Percentiles rank a stretch among this genome's conserved stretches.
Conservation (phyloP, 805 yeast species). For the Candida suzukii region DNA sequence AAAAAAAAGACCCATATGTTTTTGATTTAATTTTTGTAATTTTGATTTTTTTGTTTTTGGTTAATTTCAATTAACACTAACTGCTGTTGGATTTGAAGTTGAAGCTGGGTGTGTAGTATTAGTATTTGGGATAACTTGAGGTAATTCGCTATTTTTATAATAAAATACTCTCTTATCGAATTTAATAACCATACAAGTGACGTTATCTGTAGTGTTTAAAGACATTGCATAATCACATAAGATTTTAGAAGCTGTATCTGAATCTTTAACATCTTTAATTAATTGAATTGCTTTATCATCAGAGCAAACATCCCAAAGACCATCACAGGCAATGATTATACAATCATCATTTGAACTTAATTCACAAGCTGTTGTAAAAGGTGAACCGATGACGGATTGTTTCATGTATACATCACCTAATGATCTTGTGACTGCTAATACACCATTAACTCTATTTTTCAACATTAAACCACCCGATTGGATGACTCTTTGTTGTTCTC, state of each 20-base stretch:
- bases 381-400: conserved; percentile 79
- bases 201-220: conserved; percentile 79
- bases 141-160: conserved; percentile 3
- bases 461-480: conserved; percentile 80
- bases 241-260: conserved; percentile 58
- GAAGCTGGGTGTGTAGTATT: neutral
- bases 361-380: conserved; percentile 86
- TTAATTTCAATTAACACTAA: too few species aligned
- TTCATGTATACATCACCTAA: conserved; percentile 93
- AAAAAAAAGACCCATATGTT: too few species aligned
- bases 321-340: conserved; percentile 90
- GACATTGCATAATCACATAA: conserved; percentile 71
- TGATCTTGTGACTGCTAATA: conserved; percentile 89
- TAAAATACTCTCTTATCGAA: conserved; percentile 40
- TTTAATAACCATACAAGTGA: conserved; percentile 84
- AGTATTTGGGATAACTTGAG: neutral
- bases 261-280: conserved; percentile 47
- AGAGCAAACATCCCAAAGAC: conserved; percentile 89
- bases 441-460: conserved; percentile 91
- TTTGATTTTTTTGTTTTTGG: too few species aligned
- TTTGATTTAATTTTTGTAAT: too few species aligned
- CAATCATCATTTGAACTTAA: conserved; percentile 63
- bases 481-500: conserved; percentile 71
- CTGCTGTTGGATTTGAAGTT: neutral
- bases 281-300: conserved; percentile 80